A percentile compares a stretch with the other conserved stretches of the same genome.
These are phyloP conservation scores for Aristolochia fimbriata DNA, from an alignment of 164 flowering plant species.

Conservation along the genomic window DNA sequence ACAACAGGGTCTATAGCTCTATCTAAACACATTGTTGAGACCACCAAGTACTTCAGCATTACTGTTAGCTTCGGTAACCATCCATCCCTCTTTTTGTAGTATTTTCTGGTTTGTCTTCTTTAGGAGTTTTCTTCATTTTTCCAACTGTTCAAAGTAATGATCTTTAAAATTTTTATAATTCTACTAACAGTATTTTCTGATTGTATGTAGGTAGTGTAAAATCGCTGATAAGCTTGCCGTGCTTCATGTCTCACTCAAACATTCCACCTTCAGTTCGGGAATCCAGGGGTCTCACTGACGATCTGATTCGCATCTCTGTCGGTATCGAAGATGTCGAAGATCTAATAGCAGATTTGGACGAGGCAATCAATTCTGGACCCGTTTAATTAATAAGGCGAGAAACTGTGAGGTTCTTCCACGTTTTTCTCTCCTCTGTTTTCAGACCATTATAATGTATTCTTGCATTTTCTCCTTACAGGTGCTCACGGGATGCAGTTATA, in stretches of 20 bases:
- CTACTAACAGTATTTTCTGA: no score
- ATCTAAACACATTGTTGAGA: constrained; percentile 80
- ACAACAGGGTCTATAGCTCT: constrained; percentile 81
- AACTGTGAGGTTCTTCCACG: no score
- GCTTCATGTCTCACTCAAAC: constrained; percentile 98
- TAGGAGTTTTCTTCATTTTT: no score
- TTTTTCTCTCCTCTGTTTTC: no score
- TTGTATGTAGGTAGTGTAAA: constrained; percentile 76
- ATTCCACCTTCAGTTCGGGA: constrained; percentile 84
- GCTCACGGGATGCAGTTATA: no score
- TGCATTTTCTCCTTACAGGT: no score
- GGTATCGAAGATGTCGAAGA: constrained; percentile 93
- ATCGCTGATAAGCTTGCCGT: constrained; percentile 95
- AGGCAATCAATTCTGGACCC: constrained; percentile 74
- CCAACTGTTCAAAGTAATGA: no score
- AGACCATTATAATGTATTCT: no score
- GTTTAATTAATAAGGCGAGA: constrained; percentile 16
- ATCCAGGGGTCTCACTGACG: constrained; percentile 86
- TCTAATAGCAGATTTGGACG: constrained; percentile 75
- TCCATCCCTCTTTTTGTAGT: no score
- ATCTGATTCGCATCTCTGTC: constrained; percentile 90
- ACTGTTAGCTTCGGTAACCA: constrained; percentile 88
- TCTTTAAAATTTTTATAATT: no score
- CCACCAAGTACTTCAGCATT: constrained; percentile 80
- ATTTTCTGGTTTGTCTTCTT: no score